A percentile compares a stretch with the other conserved stretches of the same genome.
phyloP scores from a whole-genome alignment of 768 basidiomycete species.

The Xerocomellus amylosporus region DNA sequence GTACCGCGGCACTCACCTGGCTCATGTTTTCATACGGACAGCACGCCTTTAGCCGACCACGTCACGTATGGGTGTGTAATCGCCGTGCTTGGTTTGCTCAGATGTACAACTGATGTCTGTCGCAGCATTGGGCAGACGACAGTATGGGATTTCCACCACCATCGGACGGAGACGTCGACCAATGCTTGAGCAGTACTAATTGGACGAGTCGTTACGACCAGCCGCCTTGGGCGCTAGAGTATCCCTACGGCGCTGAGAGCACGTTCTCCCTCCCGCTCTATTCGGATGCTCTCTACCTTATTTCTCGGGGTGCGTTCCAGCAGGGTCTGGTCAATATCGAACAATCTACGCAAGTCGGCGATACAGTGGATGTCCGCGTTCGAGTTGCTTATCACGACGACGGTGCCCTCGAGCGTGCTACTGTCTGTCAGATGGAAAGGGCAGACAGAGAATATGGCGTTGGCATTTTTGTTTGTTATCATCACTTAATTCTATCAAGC shows the following conservation, averaged over 20 bases:
- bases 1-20: slow-evolving; percentile 11
- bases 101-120: not conserved
- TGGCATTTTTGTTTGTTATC: slow-evolving; percentile 34
- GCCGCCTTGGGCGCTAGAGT: slow-evolving; percentile 21
- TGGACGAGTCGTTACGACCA: slow-evolving; percentile 26
- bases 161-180: not conserved
- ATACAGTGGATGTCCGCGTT: slow-evolving; percentile 30
- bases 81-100: not conserved
- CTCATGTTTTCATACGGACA: slow-evolving; percentile 7
- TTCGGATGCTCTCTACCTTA: slow-evolving; percentile 30
- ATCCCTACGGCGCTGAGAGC: slow-evolving; percentile 26
- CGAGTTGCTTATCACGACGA: slow-evolving; percentile 23
- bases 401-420: slow-evolving; percentile 19
- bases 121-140: slow-evolving; percentile 6
- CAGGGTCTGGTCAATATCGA: slow-evolving; percentile 28
- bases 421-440: slow-evolving; percentile 32
- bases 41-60: not conserved
- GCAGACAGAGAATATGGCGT: slow-evolving; percentile 25
- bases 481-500: not conserved
- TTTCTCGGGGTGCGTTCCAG: slow-evolving; percentile 30
- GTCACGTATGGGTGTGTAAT: slow-evolving; percentile 9
- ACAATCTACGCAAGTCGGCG: slow-evolving; percentile 27
- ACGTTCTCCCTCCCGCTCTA: slow-evolving; percentile 31
- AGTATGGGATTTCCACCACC: not conserved
- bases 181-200: slow-evolving; percentile 18